phyloP scores from a whole-genome alignment of 495 filamentous ascomycete genomes.

The Aspergillus homomorphus region DNA sequence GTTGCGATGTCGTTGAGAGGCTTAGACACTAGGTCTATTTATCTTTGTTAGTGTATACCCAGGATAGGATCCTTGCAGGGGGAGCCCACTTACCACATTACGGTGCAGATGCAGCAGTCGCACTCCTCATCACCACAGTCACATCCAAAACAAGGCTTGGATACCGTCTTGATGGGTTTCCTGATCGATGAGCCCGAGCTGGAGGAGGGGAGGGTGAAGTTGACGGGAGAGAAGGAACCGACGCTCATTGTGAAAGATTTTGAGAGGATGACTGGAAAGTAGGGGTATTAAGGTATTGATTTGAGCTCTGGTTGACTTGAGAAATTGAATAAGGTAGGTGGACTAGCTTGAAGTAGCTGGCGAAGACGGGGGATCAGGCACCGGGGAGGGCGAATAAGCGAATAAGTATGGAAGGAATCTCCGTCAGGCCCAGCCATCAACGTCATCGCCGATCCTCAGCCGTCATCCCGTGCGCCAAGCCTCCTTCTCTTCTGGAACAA shows the following conservation, averaged over 20 bases:
- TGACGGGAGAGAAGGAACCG: conserved; percentile 22
- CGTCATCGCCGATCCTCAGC: conserved; percentile 1
- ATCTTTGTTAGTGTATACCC: neutral
- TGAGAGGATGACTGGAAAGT: too few species aligned
- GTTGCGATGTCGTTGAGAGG: neutral
- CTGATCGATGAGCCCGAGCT: conserved; percentile 35
- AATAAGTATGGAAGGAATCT: neutral
- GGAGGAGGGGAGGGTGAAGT: conserved; percentile 34
- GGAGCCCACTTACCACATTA: conserved; percentile 28
- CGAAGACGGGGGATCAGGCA: neutral
- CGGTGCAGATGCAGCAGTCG: conserved; percentile 44
- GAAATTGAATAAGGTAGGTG: neutral
- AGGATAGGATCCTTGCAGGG: neutral
- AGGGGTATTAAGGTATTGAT: neutral
- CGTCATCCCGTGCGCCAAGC: neutral
- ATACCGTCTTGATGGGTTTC: conserved; percentile 41
- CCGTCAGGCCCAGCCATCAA: neutral
- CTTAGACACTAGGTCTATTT: neutral
- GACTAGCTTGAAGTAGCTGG: neutral
- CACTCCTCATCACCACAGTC: conserved; percentile 46
- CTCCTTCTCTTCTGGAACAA: neutral
- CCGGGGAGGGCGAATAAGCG: neutral
- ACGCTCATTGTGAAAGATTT: conserved; percentile 14
- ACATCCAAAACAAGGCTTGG: conserved; percentile 46
- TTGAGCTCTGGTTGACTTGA: neutral